Percentiles rank a stretch among this genome's conserved stretches.
These are phyloP conservation scores for Pseudogymnoascus sp. DNA, from an alignment of 2,329 filamentous ascomycete genomes.

Conservation along the genomic window DNA sequence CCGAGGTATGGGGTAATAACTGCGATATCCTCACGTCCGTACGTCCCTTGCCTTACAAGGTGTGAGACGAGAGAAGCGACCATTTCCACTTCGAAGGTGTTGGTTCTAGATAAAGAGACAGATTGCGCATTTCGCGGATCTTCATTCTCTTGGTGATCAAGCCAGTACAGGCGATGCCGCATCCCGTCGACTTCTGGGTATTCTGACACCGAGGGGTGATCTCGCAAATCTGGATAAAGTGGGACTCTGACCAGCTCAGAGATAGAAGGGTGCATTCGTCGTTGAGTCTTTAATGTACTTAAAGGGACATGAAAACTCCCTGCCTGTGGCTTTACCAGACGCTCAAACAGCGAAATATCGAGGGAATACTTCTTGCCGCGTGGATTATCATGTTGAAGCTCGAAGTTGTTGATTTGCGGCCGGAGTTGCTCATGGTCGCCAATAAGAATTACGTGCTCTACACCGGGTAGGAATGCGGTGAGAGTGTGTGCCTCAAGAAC, in stretches of 20 bases:
- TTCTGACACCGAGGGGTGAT: slow-evolving; percentile 33
- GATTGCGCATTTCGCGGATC: slow-evolving; percentile 44
- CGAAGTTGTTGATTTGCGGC: slow-evolving; percentile 25
- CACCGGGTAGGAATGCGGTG: slow-evolving; percentile 30
- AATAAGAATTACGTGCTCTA: slow-evolving; percentile 34
- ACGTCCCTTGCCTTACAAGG: slow-evolving; percentile 55
- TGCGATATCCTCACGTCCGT: slow-evolving; percentile 53
- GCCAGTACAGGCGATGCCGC: slow-evolving; percentile 48
- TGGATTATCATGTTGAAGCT: slow-evolving; percentile 13
- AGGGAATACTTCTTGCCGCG: slow-evolving; percentile 31
- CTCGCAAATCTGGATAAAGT: slow-evolving; percentile 48
- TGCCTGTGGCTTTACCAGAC: slow-evolving; percentile 32
- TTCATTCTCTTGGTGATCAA: slow-evolving; percentile 48
- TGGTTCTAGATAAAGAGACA: slow-evolving; percentile 52
- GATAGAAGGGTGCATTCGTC: slow-evolving; percentile 58
- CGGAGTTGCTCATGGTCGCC: slow-evolving; percentile 37
- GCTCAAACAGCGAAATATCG: slow-evolving; percentile 44
- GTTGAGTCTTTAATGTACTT: slow-evolving; percentile 45
- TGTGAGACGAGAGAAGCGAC: slow-evolving; percentile 53
- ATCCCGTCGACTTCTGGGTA: slow-evolving; percentile 47
- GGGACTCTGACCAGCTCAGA: slow-evolving; percentile 48
- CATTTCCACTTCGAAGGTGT: slow-evolving; percentile 56
- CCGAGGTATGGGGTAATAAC: slow-evolving; percentile 60
- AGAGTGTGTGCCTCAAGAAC: slow-evolving; percentile 33
- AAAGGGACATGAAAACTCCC: slow-evolving; percentile 23